Percentiles rank a stretch among this genome's conserved stretches.
These are phyloP conservation scores for Suillus variegatus DNA, from an alignment of 768 basidiomycete species.

Conservation along the genomic window DNA sequence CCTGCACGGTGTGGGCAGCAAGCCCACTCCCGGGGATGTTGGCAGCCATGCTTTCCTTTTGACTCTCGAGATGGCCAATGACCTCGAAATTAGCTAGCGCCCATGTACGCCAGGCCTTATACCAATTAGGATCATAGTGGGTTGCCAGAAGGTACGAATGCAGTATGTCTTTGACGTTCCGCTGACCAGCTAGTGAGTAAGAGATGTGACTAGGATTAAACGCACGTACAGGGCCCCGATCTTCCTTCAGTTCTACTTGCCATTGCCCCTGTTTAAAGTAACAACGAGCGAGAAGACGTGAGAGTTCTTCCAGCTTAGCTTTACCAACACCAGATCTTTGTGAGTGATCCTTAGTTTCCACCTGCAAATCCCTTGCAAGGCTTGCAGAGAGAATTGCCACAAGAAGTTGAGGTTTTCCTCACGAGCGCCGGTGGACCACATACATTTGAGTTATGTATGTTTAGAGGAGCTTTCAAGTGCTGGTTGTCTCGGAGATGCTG, in stretches of 20 bases:
- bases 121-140: slow-evolving; percentile 93
- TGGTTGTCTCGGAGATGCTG: slow-evolving; percentile 54
- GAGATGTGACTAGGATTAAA: neutral
- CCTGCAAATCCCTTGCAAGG: slow-evolving; percentile 72
- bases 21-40: slow-evolving; percentile 66
- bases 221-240: slow-evolving; percentile 71
- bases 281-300: slow-evolving; percentile 88
- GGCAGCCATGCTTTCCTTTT: slow-evolving; percentile 51
- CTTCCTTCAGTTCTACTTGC: slow-evolving; percentile 78
- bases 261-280: slow-evolving; percentile 97
- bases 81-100: slow-evolving; percentile 96
- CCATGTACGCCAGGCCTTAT: slow-evolving; percentile 99
- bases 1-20: slow-evolving; percentile 84
- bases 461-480: slow-evolving; percentile 79
- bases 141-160: slow-evolving; percentile 86
- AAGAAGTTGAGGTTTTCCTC: slow-evolving; percentile 83
- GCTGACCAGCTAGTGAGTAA: slow-evolving; percentile 42
- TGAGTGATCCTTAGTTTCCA: slow-evolving; percentile 52
- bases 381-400: slow-evolving; percentile 72
- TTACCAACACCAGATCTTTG: slow-evolving; percentile 56
- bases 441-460: slow-evolving; percentile 92
- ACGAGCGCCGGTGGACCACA: slow-evolving; percentile 86
- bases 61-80: slow-evolving; percentile 75
- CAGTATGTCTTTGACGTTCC: slow-evolving; percentile 79
- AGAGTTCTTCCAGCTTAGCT: slow-evolving; percentile 66